Conservation (phyloP, 1,284 basidiomycete genomes). For the Pseudozyma hubeiensis region DNA sequence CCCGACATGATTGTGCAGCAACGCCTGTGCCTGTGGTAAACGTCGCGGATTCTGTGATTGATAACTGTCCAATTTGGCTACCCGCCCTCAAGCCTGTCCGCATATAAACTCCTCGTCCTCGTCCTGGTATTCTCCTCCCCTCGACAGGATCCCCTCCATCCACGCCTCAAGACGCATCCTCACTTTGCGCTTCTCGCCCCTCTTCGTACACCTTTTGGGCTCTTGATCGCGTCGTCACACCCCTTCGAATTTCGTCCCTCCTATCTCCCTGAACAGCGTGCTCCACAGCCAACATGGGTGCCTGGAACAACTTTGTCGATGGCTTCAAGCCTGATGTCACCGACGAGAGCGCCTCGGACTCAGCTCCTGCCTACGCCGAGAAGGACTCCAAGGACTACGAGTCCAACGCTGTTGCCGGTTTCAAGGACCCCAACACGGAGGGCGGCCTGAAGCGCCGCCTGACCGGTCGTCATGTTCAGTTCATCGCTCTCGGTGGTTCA, state of each 20-base stretch:
- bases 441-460: constrained; percentile 59
- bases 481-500: constrained; percentile 64
- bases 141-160: background rate
- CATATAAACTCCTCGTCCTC: background rate
- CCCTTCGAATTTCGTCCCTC: background rate
- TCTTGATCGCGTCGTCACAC: background rate
- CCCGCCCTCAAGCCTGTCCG: background rate
- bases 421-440: constrained; percentile 30
- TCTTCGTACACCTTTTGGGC: background rate
- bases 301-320: constrained; percentile 47
- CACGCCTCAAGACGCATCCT: constrained; percentile 1
- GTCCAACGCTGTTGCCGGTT: constrained; percentile 34
- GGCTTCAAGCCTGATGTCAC: constrained; percentile 55
- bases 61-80: background rate
- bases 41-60: too few relatives aligned
- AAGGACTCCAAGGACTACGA: constrained; percentile 47
- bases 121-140: background rate
- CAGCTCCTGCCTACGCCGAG: constrained; percentile 18
- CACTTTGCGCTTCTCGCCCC: background rate
- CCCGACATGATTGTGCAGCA: too few relatives aligned
- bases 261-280: background rate
- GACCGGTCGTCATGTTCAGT: constrained; percentile 61
- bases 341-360: constrained; percentile 15
- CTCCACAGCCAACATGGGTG: constrained; percentile 38
- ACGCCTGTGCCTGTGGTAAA: too few relatives aligned